phyloP scores from a whole-genome alignment of 208 protist genomes.

The Porcisia deanei region DNA sequence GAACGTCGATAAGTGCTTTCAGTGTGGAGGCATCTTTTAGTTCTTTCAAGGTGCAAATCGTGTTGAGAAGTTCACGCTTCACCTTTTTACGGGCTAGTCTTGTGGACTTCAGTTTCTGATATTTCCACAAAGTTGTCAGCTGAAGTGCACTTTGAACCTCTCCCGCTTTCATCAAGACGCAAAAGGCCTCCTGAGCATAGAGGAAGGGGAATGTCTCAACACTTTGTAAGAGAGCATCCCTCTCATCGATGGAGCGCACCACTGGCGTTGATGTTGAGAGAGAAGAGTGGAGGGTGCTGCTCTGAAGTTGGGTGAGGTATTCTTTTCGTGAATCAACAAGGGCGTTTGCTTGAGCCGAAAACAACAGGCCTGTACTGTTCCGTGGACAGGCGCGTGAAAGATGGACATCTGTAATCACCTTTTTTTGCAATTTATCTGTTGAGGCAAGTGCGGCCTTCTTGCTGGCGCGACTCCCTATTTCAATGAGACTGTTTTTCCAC shows the following conservation, averaged over 20 bases:
- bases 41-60: slow-evolving; percentile 17
- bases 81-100: background rate
- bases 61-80: slow-evolving; percentile 11
- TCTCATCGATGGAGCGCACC: slow-evolving; percentile 11
- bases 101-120: background rate
- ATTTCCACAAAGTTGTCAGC: slow-evolving; percentile 25
- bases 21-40: slow-evolving; percentile 29
- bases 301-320: slow-evolving; percentile 4
- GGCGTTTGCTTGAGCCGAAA: slow-evolving; percentile 4
- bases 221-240: slow-evolving; percentile 4
- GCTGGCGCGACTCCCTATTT: slow-evolving; percentile 10
- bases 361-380: background rate
- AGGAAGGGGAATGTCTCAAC: slow-evolving; percentile 19
- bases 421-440: background rate
- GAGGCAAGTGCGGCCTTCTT: background rate
- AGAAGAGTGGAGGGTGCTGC: slow-evolving; percentile 19
- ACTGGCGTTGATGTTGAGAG: slow-evolving; percentile 2
- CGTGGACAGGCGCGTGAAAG: background rate
- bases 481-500: slow-evolving; percentile 14
- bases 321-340: slow-evolving; percentile 10
- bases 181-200: slow-evolving; percentile 24
- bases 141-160: slow-evolving; percentile 23
- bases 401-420: background rate
- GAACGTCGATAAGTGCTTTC: slow-evolving; percentile 17
- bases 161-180: slow-evolving; percentile 29